Percentiles rank a stretch among this genome's conserved stretches.
phyloP scores from a whole-genome alignment of 2,329 filamentous ascomycete genomes.

The Diaporthe destruens region DNA sequence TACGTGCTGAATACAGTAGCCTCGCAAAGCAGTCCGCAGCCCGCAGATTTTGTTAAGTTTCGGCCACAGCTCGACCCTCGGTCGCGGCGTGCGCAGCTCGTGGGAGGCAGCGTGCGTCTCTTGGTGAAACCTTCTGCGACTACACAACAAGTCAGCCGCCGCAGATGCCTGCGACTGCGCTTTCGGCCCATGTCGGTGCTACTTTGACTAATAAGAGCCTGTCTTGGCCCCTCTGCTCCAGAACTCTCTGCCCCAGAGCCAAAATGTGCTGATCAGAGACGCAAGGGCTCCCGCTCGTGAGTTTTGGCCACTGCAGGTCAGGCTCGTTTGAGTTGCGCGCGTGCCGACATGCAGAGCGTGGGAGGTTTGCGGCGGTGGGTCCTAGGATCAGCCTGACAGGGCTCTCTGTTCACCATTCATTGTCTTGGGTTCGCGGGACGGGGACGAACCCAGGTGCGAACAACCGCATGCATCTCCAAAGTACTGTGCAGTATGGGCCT shows the following conservation, averaged over 20 bases:
- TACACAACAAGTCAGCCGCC: neutral
- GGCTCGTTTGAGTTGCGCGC: neutral
- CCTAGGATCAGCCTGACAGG: neutral
- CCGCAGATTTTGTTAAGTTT: neutral
- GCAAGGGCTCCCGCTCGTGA: neutral
- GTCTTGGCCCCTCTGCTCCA: neutral
- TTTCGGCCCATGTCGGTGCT: neutral
- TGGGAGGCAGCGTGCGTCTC: neutral
- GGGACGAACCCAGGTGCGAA: neutral
- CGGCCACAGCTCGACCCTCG: slow-evolving; percentile 1
- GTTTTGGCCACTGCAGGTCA: neutral
- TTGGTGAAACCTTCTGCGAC: neutral
- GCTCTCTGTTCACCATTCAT: neutral
- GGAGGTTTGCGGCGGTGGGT: neutral
- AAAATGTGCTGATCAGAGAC: neutral
- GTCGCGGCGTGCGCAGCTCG: neutral
- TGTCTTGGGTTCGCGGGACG: neutral
- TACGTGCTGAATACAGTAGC: too few species aligned
- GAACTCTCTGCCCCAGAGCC: too few species aligned
- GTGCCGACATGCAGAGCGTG: neutral
- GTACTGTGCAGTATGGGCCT: neutral
- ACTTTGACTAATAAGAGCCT: neutral
- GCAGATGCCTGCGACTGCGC: neutral
- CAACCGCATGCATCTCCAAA: neutral
- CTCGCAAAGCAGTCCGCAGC: neutral